Base-by-base conservation (phyloP, 768 basidiomycete species). In the Trametes cingulata region DNA sequence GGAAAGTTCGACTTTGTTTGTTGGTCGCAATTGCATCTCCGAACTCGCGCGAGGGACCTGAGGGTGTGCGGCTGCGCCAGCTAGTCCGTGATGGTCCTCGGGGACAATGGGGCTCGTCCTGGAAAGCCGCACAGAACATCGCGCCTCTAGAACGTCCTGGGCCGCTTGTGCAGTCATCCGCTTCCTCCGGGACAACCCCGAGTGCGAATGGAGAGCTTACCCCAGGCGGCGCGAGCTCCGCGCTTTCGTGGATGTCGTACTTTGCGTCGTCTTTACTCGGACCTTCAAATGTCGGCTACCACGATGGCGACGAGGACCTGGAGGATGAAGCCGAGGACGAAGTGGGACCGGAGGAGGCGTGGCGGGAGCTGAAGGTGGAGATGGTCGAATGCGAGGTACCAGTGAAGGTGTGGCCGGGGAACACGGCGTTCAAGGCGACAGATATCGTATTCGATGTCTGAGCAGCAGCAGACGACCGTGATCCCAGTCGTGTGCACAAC, bases 311-410 rank as follows among this genome's bases (percentile, higher is more conserved):
- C 66, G 79, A 78, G 35, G 78, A 74, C 15, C 58, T 71, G 15
- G 72, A 72, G 7, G 75, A 71, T 0, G 71, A 68, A 19, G 74
- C 71, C 22, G 72, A 70, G 40, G 71, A 67, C 52, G 62, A 71
- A 63, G 47, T 67, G 35, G 84, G 81, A 0, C 75, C 74, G n/a
- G 84, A 85, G 59, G 79, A 77, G 6, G 86, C 78, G 1, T 93
- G 90, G 91, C 68, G 68, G 54, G 85, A 87, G 59, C 81, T 90
- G 12, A 77, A 72, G 68, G 80, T 88, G 24, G 95, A 98, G 80
- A 91, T 87, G 60, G 93, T 98, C 17, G 96, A 97, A 72, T 97
- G 95, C 68, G 91, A 95, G 72, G 90, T 98, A 42, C 92, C 93
- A 19, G 84, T 98, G 57, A 84, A 74, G 65, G 89, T 97, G 1